phyloP scores from a whole-genome alignment of 345 rosid genomes.

The Sapria himalayana region DNA sequence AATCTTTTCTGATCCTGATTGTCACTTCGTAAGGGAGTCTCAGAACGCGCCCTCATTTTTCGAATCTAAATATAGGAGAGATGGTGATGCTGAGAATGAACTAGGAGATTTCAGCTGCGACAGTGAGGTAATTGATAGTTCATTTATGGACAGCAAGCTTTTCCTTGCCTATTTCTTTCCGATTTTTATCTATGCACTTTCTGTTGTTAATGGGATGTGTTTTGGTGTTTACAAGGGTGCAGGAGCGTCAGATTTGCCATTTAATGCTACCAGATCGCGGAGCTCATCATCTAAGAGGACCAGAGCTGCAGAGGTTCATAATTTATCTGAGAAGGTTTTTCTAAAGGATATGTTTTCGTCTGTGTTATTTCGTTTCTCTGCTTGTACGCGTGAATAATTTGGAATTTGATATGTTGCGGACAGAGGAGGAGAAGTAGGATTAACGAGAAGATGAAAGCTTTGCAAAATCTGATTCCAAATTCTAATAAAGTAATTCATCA shows the following conservation, averaged over 20 bases:
- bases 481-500: conserved; percentile 76
- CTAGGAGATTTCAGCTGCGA: conserved; percentile 23
- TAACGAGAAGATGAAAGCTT: conserved; percentile 94
- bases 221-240: conserved; percentile 14
- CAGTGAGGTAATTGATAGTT: conserved; percentile 17
- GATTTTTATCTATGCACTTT: not conserved
- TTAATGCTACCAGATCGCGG: conserved; percentile 14
- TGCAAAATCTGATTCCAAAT: conserved; percentile 80
- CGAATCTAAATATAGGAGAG: conserved; percentile 7
- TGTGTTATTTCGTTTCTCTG: not conserved
- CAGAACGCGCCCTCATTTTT: conserved; percentile 13
- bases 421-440: conserved; percentile 93
- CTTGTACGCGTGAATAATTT: not conserved
- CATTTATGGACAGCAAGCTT: not conserved
- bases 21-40: conserved; percentile 6
- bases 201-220: not conserved
- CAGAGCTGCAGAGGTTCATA: conserved; percentile 93
- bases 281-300: conserved; percentile 65
- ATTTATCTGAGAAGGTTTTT: conserved; percentile 85
- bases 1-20: conserved; percentile 5
- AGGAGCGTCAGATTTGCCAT: conserved; percentile 16
- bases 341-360: not conserved
- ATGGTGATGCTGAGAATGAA: conserved; percentile 12
- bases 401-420: conserved; percentile 5
- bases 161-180: not conserved